These are phyloP conservation scores for Adansonia digitata DNA, from an alignment of 345 rosid genomes.

Conservation along the genomic window DNA sequence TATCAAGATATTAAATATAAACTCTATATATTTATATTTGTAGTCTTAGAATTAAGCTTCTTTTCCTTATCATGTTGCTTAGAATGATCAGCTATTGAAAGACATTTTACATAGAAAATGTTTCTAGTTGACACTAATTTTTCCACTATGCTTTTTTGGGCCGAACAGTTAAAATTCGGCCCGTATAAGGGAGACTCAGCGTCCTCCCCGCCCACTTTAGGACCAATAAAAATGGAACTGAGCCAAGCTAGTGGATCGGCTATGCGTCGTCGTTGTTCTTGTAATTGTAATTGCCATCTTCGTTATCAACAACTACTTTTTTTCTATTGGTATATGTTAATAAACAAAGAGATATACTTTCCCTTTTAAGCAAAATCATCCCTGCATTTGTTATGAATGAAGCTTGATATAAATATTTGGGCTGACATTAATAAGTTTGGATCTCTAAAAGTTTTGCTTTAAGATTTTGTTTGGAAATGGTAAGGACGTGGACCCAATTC, in stretches of 20 bases:
- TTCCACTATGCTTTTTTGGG: not conserved
- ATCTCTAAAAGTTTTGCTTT: no score
- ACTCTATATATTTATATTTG: no score
- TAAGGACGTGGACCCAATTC: no score
- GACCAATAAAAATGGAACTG: not conserved
- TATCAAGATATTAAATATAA: no score
- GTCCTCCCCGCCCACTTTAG: no score
- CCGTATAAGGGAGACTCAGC: not conserved
- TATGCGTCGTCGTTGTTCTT: not conserved
- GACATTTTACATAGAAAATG: not conserved
- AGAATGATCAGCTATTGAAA: not conserved
- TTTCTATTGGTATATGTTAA: not conserved
- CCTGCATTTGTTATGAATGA: no score
- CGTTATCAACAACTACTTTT: not conserved
- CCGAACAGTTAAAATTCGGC: not conserved
- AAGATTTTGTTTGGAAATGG: no score
- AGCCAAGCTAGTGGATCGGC: not conserved
- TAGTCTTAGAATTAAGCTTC: not conserved
- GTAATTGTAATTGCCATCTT: not conserved
- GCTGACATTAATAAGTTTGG: no score
- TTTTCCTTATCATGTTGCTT: not conserved
- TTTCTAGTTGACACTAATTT: not conserved
- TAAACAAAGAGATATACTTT: no score
- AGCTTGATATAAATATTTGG: no score
- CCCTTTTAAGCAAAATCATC: no score